A percentile compares a stretch with the other conserved stretches of the same genome.
Evolutionary conservation across 192 early-diverging fungal species (phyloP).

Genomic region (Coemansia sp.): DNA sequence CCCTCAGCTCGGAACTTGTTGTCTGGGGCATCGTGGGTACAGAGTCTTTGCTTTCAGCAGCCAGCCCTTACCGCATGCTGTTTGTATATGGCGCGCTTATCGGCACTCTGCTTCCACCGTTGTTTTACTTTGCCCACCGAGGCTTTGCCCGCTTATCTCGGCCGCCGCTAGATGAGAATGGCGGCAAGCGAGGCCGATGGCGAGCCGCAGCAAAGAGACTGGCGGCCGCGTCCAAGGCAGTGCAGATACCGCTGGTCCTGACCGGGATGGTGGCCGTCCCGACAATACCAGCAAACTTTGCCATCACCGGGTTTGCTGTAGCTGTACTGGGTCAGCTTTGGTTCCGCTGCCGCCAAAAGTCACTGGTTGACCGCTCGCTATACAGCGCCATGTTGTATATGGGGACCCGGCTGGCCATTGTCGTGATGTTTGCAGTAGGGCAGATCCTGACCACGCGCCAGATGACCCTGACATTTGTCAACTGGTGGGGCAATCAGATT

Average conservation of each 20-base stretch:
- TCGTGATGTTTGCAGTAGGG: constrained; percentile 23
- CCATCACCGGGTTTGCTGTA: constrained; percentile 22
- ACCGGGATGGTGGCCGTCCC: constrained; percentile 47
- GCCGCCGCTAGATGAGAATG: too few species aligned
- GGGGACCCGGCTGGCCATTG: constrained; percentile 29
- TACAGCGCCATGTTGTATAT: constrained; percentile 40
- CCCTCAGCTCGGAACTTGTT: constrained; percentile 41
- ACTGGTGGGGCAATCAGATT: constrained; percentile 38
- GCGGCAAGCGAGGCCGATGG: too few species aligned
- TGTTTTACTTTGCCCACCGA: constrained; percentile 4
- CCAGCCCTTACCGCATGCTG: constrained; percentile 36
- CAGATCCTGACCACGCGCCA: constrained; percentile 15
- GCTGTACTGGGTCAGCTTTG: constrained; percentile 28
- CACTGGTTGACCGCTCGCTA: constrained; percentile 38
- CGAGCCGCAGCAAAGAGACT: background rate
- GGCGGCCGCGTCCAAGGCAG: constrained; percentile 3
- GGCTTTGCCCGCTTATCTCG: too few species aligned
- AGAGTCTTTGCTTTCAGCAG: constrained; percentile 18
- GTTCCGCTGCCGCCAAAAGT: constrained; percentile 9
- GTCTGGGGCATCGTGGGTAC: constrained; percentile 48
- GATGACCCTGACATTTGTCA: constrained; percentile 23
- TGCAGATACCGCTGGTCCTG: constrained; percentile 35
- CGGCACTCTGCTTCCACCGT: constrained; percentile 17
- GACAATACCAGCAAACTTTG: constrained; percentile 39
- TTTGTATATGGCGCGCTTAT: constrained; percentile 33